Conservation (phyloP, 352 stramenopile genomes). For the Phytophthora tentaculata region DNA sequence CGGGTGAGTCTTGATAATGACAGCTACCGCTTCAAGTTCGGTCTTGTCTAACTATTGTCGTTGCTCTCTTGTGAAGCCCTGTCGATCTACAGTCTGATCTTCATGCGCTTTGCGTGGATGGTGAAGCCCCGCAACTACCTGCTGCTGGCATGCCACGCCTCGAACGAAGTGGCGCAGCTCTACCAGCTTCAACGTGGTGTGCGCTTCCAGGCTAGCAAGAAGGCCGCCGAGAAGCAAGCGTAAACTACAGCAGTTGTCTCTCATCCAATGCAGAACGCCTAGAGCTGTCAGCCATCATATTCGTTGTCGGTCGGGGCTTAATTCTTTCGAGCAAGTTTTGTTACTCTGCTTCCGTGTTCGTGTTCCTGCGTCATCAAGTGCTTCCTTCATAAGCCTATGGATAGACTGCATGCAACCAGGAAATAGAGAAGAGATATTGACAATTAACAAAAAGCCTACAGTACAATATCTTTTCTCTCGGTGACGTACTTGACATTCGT, state of each 20-base stretch:
- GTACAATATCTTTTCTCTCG: slow-evolving; percentile 3
- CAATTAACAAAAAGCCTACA: slow-evolving; percentile 15
- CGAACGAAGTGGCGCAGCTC: slow-evolving; percentile 84
- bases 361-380: slow-evolving; percentile 28
- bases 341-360: slow-evolving; percentile 10
- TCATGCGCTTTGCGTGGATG: slow-evolving; percentile 91
- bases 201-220: slow-evolving; percentile 45
- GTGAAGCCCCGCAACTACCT: slow-evolving; percentile 90
- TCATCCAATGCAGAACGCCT: slow-evolving; percentile 15
- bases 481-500: slow-evolving; percentile 2
- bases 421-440: slow-evolving; percentile 33
- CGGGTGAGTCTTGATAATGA: slow-evolving; percentile 40
- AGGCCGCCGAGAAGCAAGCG: slow-evolving; percentile 36
- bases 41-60: slow-evolving; percentile 3
- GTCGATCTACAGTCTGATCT: slow-evolving; percentile 87
- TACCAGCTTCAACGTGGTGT: slow-evolving; percentile 80
- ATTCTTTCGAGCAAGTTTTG: slow-evolving; percentile 13
- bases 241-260: slow-evolving; percentile 23
- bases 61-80: slow-evolving; percentile 72
- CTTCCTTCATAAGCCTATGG: slow-evolving; percentile 21
- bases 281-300: slow-evolving; percentile 17
- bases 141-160: slow-evolving; percentile 82
- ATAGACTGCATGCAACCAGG: slow-evolving; percentile 30
- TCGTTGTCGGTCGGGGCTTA: slow-evolving; percentile 2
- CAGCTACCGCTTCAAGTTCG: slow-evolving; percentile 6